Conservation (phyloP, 164 flowering plant species). For the Umbellularia californica region DNA sequence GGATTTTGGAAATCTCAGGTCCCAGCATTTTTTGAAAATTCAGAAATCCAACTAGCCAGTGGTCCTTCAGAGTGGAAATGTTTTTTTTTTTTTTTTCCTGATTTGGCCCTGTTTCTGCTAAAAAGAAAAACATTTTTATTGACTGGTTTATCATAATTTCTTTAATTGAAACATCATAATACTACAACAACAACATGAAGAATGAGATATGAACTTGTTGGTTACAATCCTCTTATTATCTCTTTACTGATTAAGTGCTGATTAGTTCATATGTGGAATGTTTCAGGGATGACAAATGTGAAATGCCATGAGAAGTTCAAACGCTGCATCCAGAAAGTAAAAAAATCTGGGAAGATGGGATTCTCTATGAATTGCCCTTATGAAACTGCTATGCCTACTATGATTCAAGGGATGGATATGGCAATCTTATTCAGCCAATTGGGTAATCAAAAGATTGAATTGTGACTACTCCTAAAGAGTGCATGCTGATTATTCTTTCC, state of each 20-base stretch:
- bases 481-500: background rate
- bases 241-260: background rate
- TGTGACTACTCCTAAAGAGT: constrained; percentile 12
- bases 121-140: too few relatives aligned
- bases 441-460: constrained; percentile 46
- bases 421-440: constrained; percentile 79
- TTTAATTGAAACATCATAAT: too few relatives aligned
- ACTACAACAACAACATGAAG: too few relatives aligned
- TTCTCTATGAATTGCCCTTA: constrained; percentile 76
- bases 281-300: constrained; percentile 66
- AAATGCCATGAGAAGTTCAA: constrained; percentile 95
- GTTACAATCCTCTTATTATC: background rate
- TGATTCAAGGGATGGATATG: constrained; percentile 92
- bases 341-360: constrained; percentile 76
- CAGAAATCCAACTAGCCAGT: too few relatives aligned
- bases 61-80: too few relatives aligned
- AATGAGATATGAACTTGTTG: too few relatives aligned
- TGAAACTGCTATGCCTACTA: constrained; percentile 72
- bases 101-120: too few relatives aligned
- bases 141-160: too few relatives aligned
- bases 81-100: too few relatives aligned
- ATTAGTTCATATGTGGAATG: constrained; percentile 2
- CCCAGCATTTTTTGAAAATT: too few relatives aligned
- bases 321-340: constrained; percentile 73
- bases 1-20: too few relatives aligned